Conservation (phyloP, 202 grass and related monocot species). For the Setaria italica region DNA sequence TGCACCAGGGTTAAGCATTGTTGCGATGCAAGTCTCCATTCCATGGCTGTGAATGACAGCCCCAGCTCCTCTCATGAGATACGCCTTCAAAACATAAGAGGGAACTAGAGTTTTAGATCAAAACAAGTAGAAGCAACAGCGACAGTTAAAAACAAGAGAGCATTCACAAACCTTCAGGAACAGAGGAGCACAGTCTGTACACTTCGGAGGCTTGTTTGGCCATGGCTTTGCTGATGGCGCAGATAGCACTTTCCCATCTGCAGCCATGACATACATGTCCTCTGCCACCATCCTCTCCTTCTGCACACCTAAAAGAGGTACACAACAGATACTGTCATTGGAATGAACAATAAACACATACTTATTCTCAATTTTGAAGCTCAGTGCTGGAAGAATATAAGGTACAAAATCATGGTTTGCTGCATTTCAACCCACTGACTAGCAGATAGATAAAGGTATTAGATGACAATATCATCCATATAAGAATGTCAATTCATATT, state of each 20-base stretch:
- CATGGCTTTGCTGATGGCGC: slow-evolving; percentile 70
- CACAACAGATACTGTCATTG: neutral
- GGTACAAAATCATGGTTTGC: neutral
- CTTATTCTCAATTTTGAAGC: neutral
- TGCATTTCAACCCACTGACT: neutral
- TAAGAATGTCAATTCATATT: no score
- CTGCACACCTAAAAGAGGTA: slow-evolving; percentile 72
- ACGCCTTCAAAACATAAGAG: slow-evolving; percentile 59
- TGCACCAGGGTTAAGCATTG: slow-evolving; percentile 83
- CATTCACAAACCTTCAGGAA: slow-evolving; percentile 82
- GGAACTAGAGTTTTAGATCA: slow-evolving; percentile 24
- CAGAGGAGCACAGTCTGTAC: slow-evolving; percentile 85
- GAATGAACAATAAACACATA: neutral
- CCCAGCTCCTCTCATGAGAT: slow-evolving; percentile 91
- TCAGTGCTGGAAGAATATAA: neutral
- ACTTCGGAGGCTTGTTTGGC: slow-evolving; percentile 83
- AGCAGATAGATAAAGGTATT: no score
- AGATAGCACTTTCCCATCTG: slow-evolving; percentile 64
- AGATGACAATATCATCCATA: no score
- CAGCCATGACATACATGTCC: slow-evolving; percentile 84
- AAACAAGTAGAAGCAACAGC: slow-evolving; percentile 5
- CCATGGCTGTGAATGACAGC: slow-evolving; percentile 98
- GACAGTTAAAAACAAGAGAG: slow-evolving; percentile 19
- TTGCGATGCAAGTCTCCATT: slow-evolving; percentile 87
- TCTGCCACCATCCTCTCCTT: slow-evolving; percentile 91